Evolutionary conservation across 31 red algal species (phyloP).

Genomic region (Porphyra umbilicalis): DNA sequence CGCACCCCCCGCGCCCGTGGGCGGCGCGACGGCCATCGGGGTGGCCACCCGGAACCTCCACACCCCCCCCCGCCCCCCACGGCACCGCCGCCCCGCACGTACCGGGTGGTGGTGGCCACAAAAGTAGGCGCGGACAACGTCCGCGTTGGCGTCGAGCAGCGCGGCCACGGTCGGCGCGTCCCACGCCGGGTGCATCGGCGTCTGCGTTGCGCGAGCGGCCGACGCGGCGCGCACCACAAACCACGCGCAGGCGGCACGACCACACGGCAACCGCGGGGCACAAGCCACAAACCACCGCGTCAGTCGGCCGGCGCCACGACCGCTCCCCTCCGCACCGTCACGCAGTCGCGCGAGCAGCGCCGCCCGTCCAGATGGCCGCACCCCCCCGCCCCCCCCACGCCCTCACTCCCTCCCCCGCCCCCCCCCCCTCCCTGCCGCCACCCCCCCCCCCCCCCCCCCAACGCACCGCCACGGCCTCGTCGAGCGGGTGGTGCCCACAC

Average conservation of each 20-base stretch:
- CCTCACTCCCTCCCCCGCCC: too few relatives aligned
- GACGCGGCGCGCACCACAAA: background rate
- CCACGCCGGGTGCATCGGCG: slow-evolving; percentile 44
- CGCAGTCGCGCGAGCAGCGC: too few relatives aligned
- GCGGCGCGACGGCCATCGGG: too few relatives aligned
- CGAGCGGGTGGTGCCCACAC: slow-evolving; percentile 59
- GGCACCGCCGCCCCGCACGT: background rate
- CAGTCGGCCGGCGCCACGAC: background rate
- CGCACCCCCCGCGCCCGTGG: too few relatives aligned
- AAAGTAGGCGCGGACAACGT: slow-evolving; percentile 58
- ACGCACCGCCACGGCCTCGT: slow-evolving; percentile 8
- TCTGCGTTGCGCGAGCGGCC: background rate
- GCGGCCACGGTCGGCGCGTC: slow-evolving; percentile 15
- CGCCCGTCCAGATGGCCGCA: too few relatives aligned
- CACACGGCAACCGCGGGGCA: background rate
- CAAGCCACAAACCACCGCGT: background rate
- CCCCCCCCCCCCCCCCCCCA: background rate
- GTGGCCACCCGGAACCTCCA: too few relatives aligned
- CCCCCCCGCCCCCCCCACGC: background rate
- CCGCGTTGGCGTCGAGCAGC: slow-evolving; percentile 25
- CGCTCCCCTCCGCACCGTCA: background rate
- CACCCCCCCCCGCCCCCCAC: background rate
- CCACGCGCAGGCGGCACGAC: background rate
- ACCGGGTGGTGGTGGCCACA: slow-evolving; percentile 64
- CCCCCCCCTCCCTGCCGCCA: background rate